phyloP scores from a whole-genome alignment of 2,329 filamentous ascomycete genomes.

The Fusarium dimerum region DNA sequence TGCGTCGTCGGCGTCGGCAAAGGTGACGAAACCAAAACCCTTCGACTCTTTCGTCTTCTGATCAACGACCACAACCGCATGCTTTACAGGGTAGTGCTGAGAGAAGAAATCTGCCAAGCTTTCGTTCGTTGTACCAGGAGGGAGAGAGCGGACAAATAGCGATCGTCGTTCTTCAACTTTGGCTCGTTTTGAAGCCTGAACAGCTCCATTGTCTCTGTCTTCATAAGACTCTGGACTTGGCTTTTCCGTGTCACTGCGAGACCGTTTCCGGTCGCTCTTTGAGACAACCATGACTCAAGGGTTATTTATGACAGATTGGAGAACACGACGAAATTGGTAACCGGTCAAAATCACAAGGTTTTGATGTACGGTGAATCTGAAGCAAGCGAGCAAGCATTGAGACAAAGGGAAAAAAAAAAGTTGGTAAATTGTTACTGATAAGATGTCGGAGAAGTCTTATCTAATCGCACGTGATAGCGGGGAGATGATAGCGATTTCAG shows the following conservation, averaged over 20 bases:
- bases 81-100: slow-evolving; percentile 90
- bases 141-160: slow-evolving; percentile 88
- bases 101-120: slow-evolving; percentile 87
- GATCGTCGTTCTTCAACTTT: slow-evolving; percentile 65
- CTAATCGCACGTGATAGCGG: slow-evolving; percentile 39
- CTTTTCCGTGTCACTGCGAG: slow-evolving; percentile 36
- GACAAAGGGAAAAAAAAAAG: slow-evolving; percentile 24
- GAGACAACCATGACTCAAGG: slow-evolving; percentile 29
- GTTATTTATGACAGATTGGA: not conserved
- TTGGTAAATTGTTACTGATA: slow-evolving; percentile 6
- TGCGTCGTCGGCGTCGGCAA: slow-evolving; percentile 91
- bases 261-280: slow-evolving; percentile 38
- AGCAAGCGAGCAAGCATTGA: not conserved
- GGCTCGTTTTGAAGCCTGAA: slow-evolving; percentile 52
- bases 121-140: slow-evolving; percentile 76
- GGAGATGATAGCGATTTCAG: slow-evolving; percentile 1
- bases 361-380: not conserved
- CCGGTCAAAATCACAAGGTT: not conserved
- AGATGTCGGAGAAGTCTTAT: slow-evolving; percentile 18
- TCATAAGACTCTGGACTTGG: slow-evolving; percentile 31
- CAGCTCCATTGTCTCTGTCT: slow-evolving; percentile 33
- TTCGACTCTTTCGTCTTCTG: slow-evolving; percentile 82
- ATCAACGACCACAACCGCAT: slow-evolving; percentile 90
- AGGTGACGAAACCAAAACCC: slow-evolving; percentile 96
- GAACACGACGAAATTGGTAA: not conserved